Evolutionary conservation across 2,329 filamentous ascomycete genomes (phyloP).

Genomic region (Fusarium sulawesiense): DNA sequence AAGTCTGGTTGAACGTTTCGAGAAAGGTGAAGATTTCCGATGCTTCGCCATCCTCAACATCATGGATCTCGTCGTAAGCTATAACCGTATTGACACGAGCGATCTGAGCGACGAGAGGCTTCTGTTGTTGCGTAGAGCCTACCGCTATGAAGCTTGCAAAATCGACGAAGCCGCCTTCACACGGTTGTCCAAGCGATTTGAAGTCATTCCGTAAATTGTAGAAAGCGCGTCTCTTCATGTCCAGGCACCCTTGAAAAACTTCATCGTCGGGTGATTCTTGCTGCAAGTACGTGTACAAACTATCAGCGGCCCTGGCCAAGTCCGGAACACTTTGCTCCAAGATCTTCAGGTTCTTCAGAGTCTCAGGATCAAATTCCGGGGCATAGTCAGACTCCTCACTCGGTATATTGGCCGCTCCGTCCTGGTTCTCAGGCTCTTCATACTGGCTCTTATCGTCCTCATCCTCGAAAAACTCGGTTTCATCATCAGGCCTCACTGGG

Average conservation of each 20-base stretch:
- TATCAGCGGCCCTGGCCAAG: conserved; percentile 44
- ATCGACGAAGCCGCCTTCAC: conserved; percentile 47
- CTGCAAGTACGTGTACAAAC: conserved; percentile 45
- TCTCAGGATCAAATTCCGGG: conserved; percentile 20
- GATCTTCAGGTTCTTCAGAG: conserved; percentile 31
- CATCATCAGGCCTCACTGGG: conserved; percentile 40
- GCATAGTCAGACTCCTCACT: not conserved
- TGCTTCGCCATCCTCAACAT: conserved; percentile 11
- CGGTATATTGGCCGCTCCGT: not conserved
- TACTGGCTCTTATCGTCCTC: conserved; percentile 10
- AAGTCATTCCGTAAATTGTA: conserved; percentile 44
- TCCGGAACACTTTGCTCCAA: conserved; percentile 45
- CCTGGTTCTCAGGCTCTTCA: conserved; percentile 18
- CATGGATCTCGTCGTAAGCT: conserved; percentile 47
- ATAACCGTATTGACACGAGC: conserved; percentile 52
- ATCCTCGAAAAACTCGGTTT: conserved; percentile 28
- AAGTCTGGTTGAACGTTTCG: conserved; percentile 46
- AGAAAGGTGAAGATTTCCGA: conserved; percentile 47
- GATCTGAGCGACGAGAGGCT: conserved; percentile 31
- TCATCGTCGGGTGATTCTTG: conserved; percentile 26
- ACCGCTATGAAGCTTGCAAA: conserved; percentile 19
- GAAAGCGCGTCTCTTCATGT: conserved; percentile 46
- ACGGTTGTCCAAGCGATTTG: conserved; percentile 20
- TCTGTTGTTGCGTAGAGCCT: not conserved
- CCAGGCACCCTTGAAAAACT: conserved; percentile 40